These are phyloP conservation scores for Picea engelmannii DNA, from an alignment of 83 land plant species.

Conservation along the genomic window DNA sequence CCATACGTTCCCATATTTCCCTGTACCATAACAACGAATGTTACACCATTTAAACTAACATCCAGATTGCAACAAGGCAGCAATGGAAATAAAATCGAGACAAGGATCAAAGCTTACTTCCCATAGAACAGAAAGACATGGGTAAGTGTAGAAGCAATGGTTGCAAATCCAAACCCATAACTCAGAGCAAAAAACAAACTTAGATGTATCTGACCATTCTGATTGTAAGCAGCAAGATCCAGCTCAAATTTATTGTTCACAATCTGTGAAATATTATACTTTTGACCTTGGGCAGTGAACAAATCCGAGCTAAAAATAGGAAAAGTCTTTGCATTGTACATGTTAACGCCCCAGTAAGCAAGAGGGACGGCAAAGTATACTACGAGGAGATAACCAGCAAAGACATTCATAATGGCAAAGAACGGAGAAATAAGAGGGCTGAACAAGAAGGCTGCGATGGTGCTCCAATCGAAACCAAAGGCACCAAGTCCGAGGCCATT, in stretches of 20 bases:
- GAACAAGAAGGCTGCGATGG: conserved; percentile 45
- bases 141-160: conserved; percentile 53
- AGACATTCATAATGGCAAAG: conserved; percentile 45
- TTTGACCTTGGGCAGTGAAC: conserved; percentile 16
- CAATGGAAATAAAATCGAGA: too few species aligned
- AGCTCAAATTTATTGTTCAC: too few species aligned
- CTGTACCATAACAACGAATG: not conserved
- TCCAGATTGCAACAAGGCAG: too few species aligned
- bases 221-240: too few species aligned
- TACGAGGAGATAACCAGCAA: too few species aligned
- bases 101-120: not conserved
- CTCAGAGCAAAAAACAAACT: conserved; percentile 76
- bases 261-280: conserved; percentile 21
- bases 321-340: not conserved
- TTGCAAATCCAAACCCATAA: conserved; percentile 81
- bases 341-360: too few species aligned
- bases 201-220: conserved; percentile 37
- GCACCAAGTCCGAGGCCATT: conserved; percentile 34
- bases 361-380: too few species aligned
- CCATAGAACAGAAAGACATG: conserved; percentile 63
- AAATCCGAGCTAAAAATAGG: conserved; percentile 73
- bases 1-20: not conserved
- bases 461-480: conserved; percentile 69
- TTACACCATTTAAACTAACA: too few species aligned
- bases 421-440: conserved; percentile 76